Evolutionary conservation across 2,329 filamentous ascomycete genomes (phyloP), one percentile per base, ranked within the genome.

Genomic region (Fusarium musae): DNA sequence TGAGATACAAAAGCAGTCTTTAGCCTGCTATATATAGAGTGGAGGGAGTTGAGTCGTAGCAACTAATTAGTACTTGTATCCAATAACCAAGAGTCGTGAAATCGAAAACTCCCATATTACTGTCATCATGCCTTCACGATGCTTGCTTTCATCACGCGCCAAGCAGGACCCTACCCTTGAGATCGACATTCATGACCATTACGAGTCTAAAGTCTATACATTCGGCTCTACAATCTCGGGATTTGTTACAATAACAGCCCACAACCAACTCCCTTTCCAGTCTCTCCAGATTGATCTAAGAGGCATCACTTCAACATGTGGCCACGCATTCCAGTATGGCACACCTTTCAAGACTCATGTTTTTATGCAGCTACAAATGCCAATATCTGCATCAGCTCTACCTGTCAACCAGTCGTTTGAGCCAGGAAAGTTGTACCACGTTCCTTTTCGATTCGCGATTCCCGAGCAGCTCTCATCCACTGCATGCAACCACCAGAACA

Each of bases 301-400:
- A 40, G 64, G 64, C 26, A 66, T 13, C 5, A 59, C 37, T 16
- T 44, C 52, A 26, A 66, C 52, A 6, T 32, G 49, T 3, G 36
- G 40, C 11, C 64, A 66, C 19, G 50, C 34, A 12, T 59, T 36
- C 7, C 64, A 66, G 23, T 66, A 66, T 28, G 32, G 61, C 8
- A 39, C 39, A 5, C 62, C 64, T 5, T 50, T 66, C 3, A 26
- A 6, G 16, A 52, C 34, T 1, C 62, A 50, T 36, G n/a, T 34
- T 5, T 66, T 66, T 28, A 10, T 66, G 28, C 21, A 42, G 3
- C 11, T 59, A 1, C 28, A 36, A 9, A 59, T 66, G 44, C 52
- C 64, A 0, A 32, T 66, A 5, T 9, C 52, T 17, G 4, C n/a
- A 2, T 46, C 34, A 1, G 7, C 8, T 7, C 17, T 66, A 5